These are phyloP conservation scores for Wickerhamomyces sp. DNA, from an alignment of 1,139 yeast genomes.

Conservation along the genomic window DNA sequence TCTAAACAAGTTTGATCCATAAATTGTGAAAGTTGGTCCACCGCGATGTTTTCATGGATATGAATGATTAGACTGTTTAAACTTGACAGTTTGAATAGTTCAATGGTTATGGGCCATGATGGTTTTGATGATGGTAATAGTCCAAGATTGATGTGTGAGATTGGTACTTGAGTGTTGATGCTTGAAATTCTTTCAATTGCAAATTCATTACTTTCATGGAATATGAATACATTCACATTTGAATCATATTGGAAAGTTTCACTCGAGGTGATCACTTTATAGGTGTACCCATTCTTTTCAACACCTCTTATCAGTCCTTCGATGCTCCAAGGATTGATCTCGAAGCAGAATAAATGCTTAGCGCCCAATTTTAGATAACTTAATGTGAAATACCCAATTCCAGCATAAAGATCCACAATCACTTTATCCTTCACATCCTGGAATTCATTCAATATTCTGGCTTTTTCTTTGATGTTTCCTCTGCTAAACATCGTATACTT, in stretches of 20 bases:
- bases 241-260: slow-evolving; percentile 30
- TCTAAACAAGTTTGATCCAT: slow-evolving; percentile 12
- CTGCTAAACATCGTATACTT: slow-evolving; percentile 81
- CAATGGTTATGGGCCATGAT: slow-evolving; percentile 51
- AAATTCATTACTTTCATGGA: slow-evolving; percentile 56
- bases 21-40: slow-evolving; percentile 37
- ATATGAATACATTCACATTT: slow-evolving; percentile 37
- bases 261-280: slow-evolving; percentile 29
- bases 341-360: slow-evolving; percentile 64
- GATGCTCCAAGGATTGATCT: slow-evolving; percentile 80
- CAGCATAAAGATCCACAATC: slow-evolving; percentile 72
- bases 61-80: slow-evolving; percentile 39
- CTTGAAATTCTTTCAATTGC: slow-evolving; percentile 34
- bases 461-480: slow-evolving; percentile 84
- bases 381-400: slow-evolving; percentile 81
- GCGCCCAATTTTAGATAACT: slow-evolving; percentile 60
- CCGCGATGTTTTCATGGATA: slow-evolving; percentile 71
- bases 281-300: slow-evolving; percentile 37
- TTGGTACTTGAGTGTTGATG: slow-evolving; percentile 22
- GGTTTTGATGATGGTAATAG: slow-evolving; percentile 63
- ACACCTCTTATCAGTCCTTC: slow-evolving; percentile 64
- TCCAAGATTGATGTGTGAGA: slow-evolving; percentile 70
- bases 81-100: slow-evolving; percentile 22
- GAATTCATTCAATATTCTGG: slow-evolving; percentile 45
- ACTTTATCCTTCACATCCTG: slow-evolving; percentile 32